Evolutionary conservation across 2,329 filamentous ascomycete genomes (phyloP).

Genomic region (Leptographium flavum): DNA sequence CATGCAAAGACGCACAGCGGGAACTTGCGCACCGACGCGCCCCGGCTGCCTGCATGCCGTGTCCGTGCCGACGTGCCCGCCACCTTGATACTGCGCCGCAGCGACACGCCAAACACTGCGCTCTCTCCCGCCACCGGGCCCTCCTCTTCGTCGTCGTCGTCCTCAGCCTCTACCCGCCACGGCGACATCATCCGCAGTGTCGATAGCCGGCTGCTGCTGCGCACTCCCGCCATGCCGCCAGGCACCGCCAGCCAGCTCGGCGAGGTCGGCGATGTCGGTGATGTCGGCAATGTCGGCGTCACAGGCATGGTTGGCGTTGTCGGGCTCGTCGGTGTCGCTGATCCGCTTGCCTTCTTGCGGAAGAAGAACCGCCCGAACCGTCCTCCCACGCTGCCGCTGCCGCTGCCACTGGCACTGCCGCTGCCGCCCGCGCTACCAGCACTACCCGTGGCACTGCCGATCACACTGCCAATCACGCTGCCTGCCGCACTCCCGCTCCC

Average conservation of each 20-base stretch:
- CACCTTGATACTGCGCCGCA: conserved; percentile 24
- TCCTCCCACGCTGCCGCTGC: background rate
- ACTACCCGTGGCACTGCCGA: background rate
- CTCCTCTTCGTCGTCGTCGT: background rate
- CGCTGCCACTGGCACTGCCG: background rate
- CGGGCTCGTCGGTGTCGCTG: background rate
- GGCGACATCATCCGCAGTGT: background rate
- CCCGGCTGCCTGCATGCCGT: conserved; percentile 21
- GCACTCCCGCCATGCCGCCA: background rate
- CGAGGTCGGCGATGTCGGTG: background rate
- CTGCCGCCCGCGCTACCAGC: background rate
- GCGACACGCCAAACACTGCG: conserved; percentile 24
- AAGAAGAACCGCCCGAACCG: conserved; percentile 6
- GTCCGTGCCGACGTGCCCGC: conserved; percentile 24
- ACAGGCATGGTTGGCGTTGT: background rate
- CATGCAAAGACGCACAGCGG: conserved; percentile 27
- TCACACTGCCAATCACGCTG: background rate
- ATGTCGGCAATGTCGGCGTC: background rate
- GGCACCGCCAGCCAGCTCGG: background rate
- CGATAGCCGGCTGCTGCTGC: background rate
- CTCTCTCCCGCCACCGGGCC: conserved; percentile 7
- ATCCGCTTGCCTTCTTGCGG: background rate
- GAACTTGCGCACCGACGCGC: conserved; percentile 22
- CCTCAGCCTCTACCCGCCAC: background rate
- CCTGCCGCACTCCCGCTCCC: background rate